Base-by-base conservation (phyloP, 139 green algal genomes). In the Ostreobium quekettii region DNA sequence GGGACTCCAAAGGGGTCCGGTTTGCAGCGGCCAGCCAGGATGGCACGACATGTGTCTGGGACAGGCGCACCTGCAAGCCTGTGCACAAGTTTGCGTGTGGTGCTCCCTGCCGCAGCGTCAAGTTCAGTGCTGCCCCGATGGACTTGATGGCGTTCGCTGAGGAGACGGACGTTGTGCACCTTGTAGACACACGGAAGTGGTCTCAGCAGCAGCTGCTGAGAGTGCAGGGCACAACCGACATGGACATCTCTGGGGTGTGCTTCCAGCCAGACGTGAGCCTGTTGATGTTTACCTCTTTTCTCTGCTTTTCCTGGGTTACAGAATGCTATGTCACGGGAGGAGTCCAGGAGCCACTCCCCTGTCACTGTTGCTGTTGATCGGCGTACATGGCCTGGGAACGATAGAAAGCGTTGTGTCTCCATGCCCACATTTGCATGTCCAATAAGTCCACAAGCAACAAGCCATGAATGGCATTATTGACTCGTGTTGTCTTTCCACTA, bases 11-110 rank as follows among this genome's bases (percentile, higher is more conserved):
- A 42, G 75, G 78, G n/a, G 65, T 36, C n/a, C 24, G 63, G 29
- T 75, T 87, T 48, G 79, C 83, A 29, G 46, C 78, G 2, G 83
- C 73, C 29, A 71, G 37, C 56, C 85, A 90, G 59, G 83, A 86
- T 62, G 79, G 83, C 5, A 35, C 39, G 11, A 37, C 61, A 19
- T 62, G 63, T 1, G 74, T 86, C 24, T 89, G 81, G 83, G 83
- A 89, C 66, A 36, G 59, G 24, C 58, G 82, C 30, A 70, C 30
- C 11, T 47, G 32, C 6, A 19, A 47, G 36, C 15, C 80, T 29
- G 37, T 81, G 6, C 47, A 59, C 35, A 57, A 72, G 48, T 64
- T 76, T 48, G n/a, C 56, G 2, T 19, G 39, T 46, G 2, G n/a
- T 29, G 33, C 33, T 28, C 73, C 80, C 15, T 76, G 66, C n/a